phyloP scores from a whole-genome alignment of 257 asterid genomes.

The Knoxia roxburghii region DNA sequence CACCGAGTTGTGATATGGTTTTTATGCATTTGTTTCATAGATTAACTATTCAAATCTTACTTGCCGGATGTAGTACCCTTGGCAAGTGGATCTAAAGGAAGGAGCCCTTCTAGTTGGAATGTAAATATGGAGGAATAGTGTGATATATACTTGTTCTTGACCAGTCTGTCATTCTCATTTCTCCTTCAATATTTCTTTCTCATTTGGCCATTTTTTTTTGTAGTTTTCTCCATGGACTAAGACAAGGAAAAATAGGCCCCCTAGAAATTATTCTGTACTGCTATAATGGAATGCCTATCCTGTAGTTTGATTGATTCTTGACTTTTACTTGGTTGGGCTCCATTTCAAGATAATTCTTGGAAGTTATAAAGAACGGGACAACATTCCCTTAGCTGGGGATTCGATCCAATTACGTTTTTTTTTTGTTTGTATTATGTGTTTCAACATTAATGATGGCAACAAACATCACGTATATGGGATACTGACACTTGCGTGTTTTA shows the following conservation, averaged over 20 bases:
- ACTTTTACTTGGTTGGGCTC: slow-evolving; percentile 44
- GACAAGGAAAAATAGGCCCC: slow-evolving; percentile 14
- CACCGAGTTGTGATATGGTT: too few species aligned
- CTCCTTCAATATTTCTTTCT: slow-evolving; percentile 5
- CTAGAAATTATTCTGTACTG: slow-evolving; percentile 14
- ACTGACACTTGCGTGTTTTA: slow-evolving; percentile 12
- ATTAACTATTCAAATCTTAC: too few species aligned
- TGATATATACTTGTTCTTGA: neutral
- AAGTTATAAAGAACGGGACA: slow-evolving; percentile 36
- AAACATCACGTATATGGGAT: slow-evolving; percentile 20
- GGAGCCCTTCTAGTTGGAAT: neutral
- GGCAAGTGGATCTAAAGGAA: too few species aligned
- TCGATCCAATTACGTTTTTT: slow-evolving; percentile 31
- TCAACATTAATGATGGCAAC: slow-evolving; percentile 13
- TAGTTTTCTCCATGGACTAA: slow-evolving; percentile 4
- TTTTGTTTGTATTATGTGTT: slow-evolving; percentile 33
- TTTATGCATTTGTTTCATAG: too few species aligned
- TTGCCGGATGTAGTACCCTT: too few species aligned
- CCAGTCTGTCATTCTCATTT: slow-evolving; percentile 9
- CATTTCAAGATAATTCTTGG: slow-evolving; percentile 39
- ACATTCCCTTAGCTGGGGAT: slow-evolving; percentile 44
- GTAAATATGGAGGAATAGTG: neutral
- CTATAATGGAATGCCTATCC: slow-evolving; percentile 20
- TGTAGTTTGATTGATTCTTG: slow-evolving; percentile 25
- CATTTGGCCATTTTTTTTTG: slow-evolving; percentile 1